Evolutionary conservation across 2,329 filamentous ascomycete genomes (phyloP), one percentile per base, ranked within the genome.

Genomic region (Periconia macrospinosa): DNA sequence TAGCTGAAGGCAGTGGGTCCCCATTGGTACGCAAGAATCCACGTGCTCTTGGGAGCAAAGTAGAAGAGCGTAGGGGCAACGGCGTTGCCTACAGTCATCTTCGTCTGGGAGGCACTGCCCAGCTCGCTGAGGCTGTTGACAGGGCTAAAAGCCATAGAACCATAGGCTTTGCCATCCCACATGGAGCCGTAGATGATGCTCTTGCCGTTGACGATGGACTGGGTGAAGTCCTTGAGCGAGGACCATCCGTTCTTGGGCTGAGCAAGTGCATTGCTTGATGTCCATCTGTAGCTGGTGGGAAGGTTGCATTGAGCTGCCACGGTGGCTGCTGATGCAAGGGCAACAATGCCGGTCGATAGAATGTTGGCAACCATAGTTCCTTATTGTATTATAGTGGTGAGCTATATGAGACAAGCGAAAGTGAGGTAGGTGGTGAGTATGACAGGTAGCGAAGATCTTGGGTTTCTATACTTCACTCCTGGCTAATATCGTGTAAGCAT

Each of bases 1-100:
- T 87, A 88, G 2, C 79, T 78, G 74, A 88, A 88, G 0, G 84
- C 61, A 0, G 78, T 81, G 0, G 81, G 63, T 1, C 84, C 84
- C 84, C 84, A 87, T 68, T 88, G 84, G 64, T 86, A 82, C n/a
- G 83, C 82, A 0, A 88, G 77, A 15, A 87, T 73, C 86, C 86
- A 88, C 58, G 82, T 70, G 59, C 73, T 77, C 73, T 86, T 87
- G 0, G 85, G 86, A 6, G 66, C 60, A 61, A 87, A 88, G 75
- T 80, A 83, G 74, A 88, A 86, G 46, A 88, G 72, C 0, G 83
- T 84, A 1, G 86, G 86, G 0, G 85, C 85, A 18, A 86, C 83
- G 11, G 82, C 70, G 6, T 55, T 60, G 3, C 53, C 45, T 6
- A 14, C 11, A 44, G 33, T 74, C 80, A 84, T 85, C 1, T 53